Evolutionary conservation across 2,329 filamentous ascomycete species (phyloP), one percentile per base, ranked within the genome.

Genomic region (Tricladium varicosporioides): DNA sequence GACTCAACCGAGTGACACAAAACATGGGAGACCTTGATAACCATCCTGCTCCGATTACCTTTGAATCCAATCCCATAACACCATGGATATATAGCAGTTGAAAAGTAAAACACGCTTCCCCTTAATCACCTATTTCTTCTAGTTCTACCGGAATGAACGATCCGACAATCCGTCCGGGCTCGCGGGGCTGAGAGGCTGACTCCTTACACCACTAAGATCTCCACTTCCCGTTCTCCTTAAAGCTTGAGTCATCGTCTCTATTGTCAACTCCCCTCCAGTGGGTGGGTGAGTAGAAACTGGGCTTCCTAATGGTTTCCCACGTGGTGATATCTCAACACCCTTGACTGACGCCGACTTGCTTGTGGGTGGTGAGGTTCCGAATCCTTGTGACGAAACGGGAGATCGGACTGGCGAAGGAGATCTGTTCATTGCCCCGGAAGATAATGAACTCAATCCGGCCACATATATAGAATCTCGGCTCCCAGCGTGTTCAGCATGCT

Each of bases 211-310:
- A 63, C 78, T 78, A 56, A 97, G 75, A 70, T 97, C 93, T 15
- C 88, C 84, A 73, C 91, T 96, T 46, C 86, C 90, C 13, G 92
- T 96, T 72, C 90, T 87, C 69, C 89, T 81, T 68, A 97, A 77
- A 14, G 91, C 92, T 74, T 97, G 92, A 52, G 87, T 82, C 92
- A 97, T 96, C 3, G 92, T 97, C 78, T 97, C 92, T 63, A 97
- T 89, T 58, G 89, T 91, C 58, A 97, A 76, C 61, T 96, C 92
- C 22, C 85, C 83, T 47, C 78, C 80, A 59, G 78, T 72, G 52
- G 82, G 79, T 54, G 78, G 80, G 60, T 79, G 78, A 9, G 78
- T 73, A 46, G 81, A 80, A 22, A 78, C 78, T 15, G 87, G 88
- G 69, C 88, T 91, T 33, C 80, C 83, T 15, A 90, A 72, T 7